Base-by-base conservation (phyloP, 768 basidiomycete species). In the Tricholoma matsutake region DNA sequence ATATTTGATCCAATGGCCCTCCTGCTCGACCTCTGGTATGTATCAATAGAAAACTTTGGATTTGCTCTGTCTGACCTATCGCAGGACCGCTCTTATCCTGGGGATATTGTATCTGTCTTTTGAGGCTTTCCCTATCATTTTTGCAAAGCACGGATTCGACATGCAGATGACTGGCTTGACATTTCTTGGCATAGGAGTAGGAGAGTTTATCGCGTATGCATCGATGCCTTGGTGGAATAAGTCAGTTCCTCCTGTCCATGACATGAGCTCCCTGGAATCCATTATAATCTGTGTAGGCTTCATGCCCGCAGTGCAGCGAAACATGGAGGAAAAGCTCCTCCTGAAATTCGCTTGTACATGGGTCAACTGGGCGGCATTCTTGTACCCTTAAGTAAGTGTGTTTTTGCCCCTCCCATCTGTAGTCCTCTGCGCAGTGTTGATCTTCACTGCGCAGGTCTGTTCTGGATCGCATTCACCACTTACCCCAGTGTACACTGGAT, bases 1-100 rank as follows among this genome's bases (percentile, higher is more conserved):
- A 45, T 83, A 0, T 82, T 77, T 53, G 89, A 95, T 64, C 79
- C 81, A 16, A 94, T 93, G 90, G 87, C 88, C 0, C 77, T 92
- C 3, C 71, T 87, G 3, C 76, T 94, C 9, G 81, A 92, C 69
- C 71, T 82, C 7, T 93, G 91, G 92, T 88, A 70, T 2, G 80
- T 66, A 29, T 22, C 49, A 18, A 1, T n/a, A 6, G 6, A n/a
- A 37, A n/a, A 14, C 1, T 13, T 45, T 2, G 34, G 13, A 31
- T 47, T 22, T n/a, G 20, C 31, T 35, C 16, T n/a, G 3, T 79
- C 64, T 51, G 16, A 51, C 28, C 2, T 11, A 14, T 16, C 9
- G 6, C 28, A 88, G 89, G 76, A 87, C 83, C 0, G 75, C 83
- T 0, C 75, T 87, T 18, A 74, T 84, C 16, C 83, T 88, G 53